phyloP scores from a whole-genome alignment of 179 eudicot species.

The Heliamphora pulchella region DNA sequence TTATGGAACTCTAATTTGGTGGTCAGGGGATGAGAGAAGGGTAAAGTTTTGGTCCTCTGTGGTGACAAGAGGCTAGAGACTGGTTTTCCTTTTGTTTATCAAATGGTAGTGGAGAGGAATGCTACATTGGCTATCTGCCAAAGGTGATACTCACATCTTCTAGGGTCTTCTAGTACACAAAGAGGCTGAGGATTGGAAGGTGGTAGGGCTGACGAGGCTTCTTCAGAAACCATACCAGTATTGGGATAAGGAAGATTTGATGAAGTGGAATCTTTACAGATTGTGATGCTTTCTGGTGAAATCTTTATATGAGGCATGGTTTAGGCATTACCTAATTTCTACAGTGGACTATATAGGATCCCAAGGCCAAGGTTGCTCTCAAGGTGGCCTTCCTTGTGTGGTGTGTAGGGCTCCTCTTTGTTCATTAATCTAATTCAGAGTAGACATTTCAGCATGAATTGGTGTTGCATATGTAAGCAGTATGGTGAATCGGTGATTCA shows the following conservation, averaged over 20 bases:
- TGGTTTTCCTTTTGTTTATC: neutral
- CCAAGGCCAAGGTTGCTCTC: neutral
- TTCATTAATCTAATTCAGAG: neutral
- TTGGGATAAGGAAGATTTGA: neutral
- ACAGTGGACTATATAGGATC: neutral
- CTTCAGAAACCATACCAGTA: neutral
- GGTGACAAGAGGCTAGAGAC: neutral
- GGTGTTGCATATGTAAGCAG: neutral
- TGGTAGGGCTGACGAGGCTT: neutral
- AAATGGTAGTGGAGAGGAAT: neutral
- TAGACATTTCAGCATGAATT: neutral
- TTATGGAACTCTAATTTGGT: neutral
- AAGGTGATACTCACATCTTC: neutral
- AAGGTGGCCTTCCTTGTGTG: neutral
- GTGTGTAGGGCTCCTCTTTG: neutral
- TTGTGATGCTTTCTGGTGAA: neutral
- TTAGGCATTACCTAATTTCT: neutral
- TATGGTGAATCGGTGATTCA: neutral
- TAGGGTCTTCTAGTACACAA: neutral
- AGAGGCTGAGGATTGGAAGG: neutral
- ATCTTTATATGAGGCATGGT: neutral
- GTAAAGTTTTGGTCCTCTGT: neutral
- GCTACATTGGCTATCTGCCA: neutral
- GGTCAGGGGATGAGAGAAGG: neutral
- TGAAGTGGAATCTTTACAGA: neutral